phyloP scores from a whole-genome alignment of 148 eudicot genomes.

The Rhododendron griersonianum region DNA sequence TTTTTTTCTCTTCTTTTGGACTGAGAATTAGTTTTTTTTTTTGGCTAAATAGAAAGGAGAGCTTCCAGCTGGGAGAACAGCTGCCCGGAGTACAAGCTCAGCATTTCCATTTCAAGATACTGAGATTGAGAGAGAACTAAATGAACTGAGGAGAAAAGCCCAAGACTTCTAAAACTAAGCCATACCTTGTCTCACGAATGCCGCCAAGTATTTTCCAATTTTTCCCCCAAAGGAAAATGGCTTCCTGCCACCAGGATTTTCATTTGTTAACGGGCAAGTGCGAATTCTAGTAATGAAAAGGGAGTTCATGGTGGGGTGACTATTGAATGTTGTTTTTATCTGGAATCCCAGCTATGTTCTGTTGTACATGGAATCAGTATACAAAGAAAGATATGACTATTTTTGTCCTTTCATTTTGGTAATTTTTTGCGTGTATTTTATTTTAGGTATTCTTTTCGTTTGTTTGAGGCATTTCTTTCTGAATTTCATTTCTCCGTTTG shows the following conservation, averaged over 20 bases:
- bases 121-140: slow-evolving; percentile 77
- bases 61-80: slow-evolving; percentile 85
- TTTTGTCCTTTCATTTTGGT: not conserved
- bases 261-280: not conserved
- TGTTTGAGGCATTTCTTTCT: not conserved
- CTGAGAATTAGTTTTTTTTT: not conserved
- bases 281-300: slow-evolving; percentile 1
- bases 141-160: slow-evolving; percentile 72
- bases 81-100: slow-evolving; percentile 38
- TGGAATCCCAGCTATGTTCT: slow-evolving; percentile 6
- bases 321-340: slow-evolving; percentile 2
- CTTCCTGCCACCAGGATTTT: not conserved
- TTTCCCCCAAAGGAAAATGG: not conserved
- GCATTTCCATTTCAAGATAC: slow-evolving; percentile 56
- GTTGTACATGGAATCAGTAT: slow-evolving; percentile 12
- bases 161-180: slow-evolving; percentile 37
- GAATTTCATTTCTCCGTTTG: not conserved
- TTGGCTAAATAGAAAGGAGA: slow-evolving; percentile 66
- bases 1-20: not conserved
- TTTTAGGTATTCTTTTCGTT: too few species aligned
- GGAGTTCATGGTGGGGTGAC: not conserved
- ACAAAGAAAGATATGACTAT: not conserved
- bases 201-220: not conserved
- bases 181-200: not conserved
- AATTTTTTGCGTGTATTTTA: not conserved